Percentiles rank a stretch among this genome's conserved stretches.
Conservation (phyloP, 2,329 filamentous ascomycete genomes). For the Cercospora nicotianae region DNA sequence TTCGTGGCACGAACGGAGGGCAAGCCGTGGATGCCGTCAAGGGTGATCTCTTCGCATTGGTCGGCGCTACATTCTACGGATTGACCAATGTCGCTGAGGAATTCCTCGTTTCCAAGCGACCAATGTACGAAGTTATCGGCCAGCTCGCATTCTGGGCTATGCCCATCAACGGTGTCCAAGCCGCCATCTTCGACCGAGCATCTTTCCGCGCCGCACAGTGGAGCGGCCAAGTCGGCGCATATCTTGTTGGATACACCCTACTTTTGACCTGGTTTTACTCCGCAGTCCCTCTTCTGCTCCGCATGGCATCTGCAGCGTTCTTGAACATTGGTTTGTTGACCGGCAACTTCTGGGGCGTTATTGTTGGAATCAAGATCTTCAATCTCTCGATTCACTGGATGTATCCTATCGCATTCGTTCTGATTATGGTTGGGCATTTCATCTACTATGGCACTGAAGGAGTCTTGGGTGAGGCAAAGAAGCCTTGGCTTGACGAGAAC, state of each 20-base stretch:
- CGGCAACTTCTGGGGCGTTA: slow-evolving; percentile 94
- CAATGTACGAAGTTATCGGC: slow-evolving; percentile 88
- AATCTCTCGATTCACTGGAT: slow-evolving; percentile 77
- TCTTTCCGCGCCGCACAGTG: slow-evolving; percentile 59
- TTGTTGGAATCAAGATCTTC: slow-evolving; percentile 88
- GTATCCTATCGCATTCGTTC: slow-evolving; percentile 92
- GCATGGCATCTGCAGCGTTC: slow-evolving; percentile 87
- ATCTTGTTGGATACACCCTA: slow-evolving; percentile 86
- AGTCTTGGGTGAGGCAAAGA: slow-evolving; percentile 81
- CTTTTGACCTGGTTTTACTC: slow-evolving; percentile 83
- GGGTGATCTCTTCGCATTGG: slow-evolving; percentile 86
- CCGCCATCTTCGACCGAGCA: slow-evolving; percentile 83
- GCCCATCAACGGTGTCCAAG: slow-evolving; percentile 87
- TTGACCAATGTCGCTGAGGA: slow-evolving; percentile 90
- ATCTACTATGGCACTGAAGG: slow-evolving; percentile 85
- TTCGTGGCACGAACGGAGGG: slow-evolving; percentile 72
- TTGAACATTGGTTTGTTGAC: slow-evolving; percentile 95
- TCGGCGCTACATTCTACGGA: slow-evolving; percentile 89
- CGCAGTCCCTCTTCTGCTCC: slow-evolving; percentile 80
- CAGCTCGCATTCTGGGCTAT: slow-evolving; percentile 87
- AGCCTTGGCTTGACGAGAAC: slow-evolving; percentile 89
- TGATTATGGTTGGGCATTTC: slow-evolving; percentile 82
- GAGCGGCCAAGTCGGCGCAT: slow-evolving; percentile 65
- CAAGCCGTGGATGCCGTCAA: slow-evolving; percentile 71
- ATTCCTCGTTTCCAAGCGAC: slow-evolving; percentile 82